Evolutionary conservation across 345 rosid species (phyloP).

Genomic region (Lumnitzera littorea): DNA sequence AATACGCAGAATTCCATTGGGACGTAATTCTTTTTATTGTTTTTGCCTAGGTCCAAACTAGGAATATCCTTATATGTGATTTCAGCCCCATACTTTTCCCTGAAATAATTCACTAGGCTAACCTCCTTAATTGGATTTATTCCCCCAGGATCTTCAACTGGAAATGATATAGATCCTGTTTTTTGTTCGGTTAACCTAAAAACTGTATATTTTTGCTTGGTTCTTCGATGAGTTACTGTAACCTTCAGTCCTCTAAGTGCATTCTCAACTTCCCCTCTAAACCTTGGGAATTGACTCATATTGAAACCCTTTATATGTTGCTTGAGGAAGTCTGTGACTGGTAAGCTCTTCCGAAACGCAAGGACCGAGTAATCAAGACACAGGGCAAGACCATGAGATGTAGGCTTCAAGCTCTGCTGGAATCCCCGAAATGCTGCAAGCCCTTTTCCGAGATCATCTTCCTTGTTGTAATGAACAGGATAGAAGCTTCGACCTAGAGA

Average conservation of each 20-base stretch:
- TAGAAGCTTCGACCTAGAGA: conserved; percentile 58
- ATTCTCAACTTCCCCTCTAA: conserved; percentile 28
- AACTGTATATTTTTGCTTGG: conserved; percentile 53
- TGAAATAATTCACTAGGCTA: conserved; percentile 51
- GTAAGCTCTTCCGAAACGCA: conserved; percentile 56
- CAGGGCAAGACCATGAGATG: conserved; percentile 56
- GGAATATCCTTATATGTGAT: conserved; percentile 49
- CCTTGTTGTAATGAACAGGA: conserved; percentile 11
- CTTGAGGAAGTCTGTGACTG: conserved; percentile 48
- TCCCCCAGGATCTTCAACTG: conserved; percentile 36
- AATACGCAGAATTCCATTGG: conserved; percentile 81
- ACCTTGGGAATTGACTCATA: conserved; percentile 15
- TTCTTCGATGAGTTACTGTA: conserved; percentile 49
- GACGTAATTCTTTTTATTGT: conserved; percentile 37
- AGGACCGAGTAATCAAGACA: conserved; percentile 74
- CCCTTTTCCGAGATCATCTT: conserved; percentile 53
- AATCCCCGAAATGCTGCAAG: conserved; percentile 61
- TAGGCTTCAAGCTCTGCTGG: conserved; percentile 67
- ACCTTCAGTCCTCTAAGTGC: conserved; percentile 52
- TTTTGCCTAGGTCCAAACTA: conserved; percentile 60
- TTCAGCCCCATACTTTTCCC: conserved; percentile 37
- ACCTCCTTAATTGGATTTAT: conserved; percentile 18
- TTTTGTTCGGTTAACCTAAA: conserved; percentile 39
- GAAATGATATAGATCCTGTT: conserved; percentile 31
- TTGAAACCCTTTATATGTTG: conserved; percentile 30